phyloP scores from a whole-genome alignment of 257 asterid species.

The Mentha longifolia region DNA sequence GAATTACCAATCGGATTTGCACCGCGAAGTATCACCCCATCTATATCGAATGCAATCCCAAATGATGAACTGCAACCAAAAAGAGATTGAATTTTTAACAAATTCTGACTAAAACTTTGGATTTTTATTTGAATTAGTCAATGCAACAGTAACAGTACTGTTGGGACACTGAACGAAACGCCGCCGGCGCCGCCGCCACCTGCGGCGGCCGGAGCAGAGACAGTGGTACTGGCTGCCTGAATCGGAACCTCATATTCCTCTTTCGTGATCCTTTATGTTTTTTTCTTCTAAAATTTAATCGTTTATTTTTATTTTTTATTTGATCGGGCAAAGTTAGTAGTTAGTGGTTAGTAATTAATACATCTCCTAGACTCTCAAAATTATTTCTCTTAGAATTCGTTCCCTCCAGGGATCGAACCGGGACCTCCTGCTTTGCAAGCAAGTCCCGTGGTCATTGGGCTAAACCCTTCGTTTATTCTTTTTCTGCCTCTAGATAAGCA shows the following conservation, averaged over 20 bases:
- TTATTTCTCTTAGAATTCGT: too few species aligned
- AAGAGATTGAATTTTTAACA: background rate
- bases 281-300: background rate
- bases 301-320: too few species aligned
- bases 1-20: conserved; percentile 63
- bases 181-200: conserved; percentile 14
- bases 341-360: too few species aligned
- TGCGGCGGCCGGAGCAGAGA: conserved; percentile 43
- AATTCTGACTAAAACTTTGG: conserved; percentile 1
- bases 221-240: conserved; percentile 35
- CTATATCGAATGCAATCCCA: conserved; percentile 73
- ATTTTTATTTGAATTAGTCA: background rate
- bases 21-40: conserved; percentile 67
- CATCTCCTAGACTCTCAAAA: too few species aligned
- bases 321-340: too few species aligned
- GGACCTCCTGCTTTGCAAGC: too few species aligned
- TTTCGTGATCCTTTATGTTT: background rate
- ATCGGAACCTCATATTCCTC: conserved; percentile 47
- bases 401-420: too few species aligned
- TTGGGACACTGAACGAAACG: conserved; percentile 30
- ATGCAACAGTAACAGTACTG: conserved; percentile 26
- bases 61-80: conserved; percentile 41
- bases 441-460: too few species aligned
- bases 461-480: background rate
- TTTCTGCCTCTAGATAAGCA: background rate